These are phyloP conservation scores for Penicillium alfredii DNA, from an alignment of 495 filamentous ascomycete species.

Conservation along the genomic window DNA sequence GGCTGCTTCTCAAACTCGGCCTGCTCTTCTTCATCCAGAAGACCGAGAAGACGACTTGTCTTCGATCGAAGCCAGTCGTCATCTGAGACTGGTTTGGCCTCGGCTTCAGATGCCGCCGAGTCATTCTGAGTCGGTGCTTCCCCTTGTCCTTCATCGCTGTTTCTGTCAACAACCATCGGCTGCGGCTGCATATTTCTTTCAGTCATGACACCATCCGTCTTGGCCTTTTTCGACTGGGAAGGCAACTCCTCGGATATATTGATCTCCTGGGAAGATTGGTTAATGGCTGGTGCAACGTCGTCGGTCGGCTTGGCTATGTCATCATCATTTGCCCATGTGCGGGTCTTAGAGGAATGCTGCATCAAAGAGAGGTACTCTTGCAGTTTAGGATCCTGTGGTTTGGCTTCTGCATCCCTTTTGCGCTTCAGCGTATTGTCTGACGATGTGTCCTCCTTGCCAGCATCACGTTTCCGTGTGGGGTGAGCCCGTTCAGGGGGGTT, in stretches of 20 bases:
- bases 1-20: conserved; percentile 28
- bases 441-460: conserved; percentile 17
- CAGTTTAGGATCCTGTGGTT: conserved; percentile 65
- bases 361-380: conserved; percentile 83
- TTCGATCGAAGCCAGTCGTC: conserved; percentile 89
- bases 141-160: conserved; percentile 1
- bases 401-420: conserved; percentile 43
- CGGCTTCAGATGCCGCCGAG: conserved; percentile 8
- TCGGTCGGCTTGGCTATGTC: conserved; percentile 31
- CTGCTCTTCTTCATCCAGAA: conserved; percentile 63
- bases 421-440: conserved; percentile 45
- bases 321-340: conserved; percentile 60
- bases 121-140: conserved; percentile 20
- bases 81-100: conserved; percentile 46
- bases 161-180: conserved; percentile 23
- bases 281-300: conserved; percentile 16
- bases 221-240: conserved; percentile 39
- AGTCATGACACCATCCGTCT: conserved; percentile 18
- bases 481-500: conserved; percentile 30
- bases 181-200: conserved; percentile 11
- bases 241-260: conserved; percentile 34
- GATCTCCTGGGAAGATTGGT: conserved; percentile 21
- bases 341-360: conserved; percentile 60
- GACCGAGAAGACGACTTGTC: conserved; percentile 82
- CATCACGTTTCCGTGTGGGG: conserved; percentile 30